Percentiles rank a stretch among this genome's conserved stretches.
Conservation (phyloP, 371 early-diverging fungal genomes). For the Haplosporangium sp. region DNA sequence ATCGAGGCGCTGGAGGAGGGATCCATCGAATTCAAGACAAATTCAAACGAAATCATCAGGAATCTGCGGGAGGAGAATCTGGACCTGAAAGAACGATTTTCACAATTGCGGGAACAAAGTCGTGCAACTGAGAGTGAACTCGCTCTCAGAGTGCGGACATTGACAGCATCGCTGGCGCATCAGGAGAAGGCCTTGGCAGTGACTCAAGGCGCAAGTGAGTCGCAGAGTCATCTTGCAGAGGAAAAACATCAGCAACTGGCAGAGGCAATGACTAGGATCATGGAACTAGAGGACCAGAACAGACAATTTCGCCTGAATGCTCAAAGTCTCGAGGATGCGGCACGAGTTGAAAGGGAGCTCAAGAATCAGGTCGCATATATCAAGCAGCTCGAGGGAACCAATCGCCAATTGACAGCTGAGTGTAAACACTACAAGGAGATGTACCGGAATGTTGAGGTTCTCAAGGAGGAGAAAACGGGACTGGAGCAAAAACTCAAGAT, state of each 20-base stretch:
- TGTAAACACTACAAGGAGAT: slow-evolving; percentile 55
- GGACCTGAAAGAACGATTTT: slow-evolving; percentile 31
- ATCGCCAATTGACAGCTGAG: slow-evolving; percentile 41
- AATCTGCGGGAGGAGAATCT: slow-evolving; percentile 41
- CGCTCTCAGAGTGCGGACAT: slow-evolving; percentile 22
- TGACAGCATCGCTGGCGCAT: slow-evolving; percentile 30
- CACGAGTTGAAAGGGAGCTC: slow-evolving; percentile 37
- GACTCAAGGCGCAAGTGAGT: slow-evolving; percentile 30
- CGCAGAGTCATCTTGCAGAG: slow-evolving; percentile 31
- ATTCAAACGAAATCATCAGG: slow-evolving; percentile 39
- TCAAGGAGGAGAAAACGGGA: slow-evolving; percentile 50
- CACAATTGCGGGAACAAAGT: slow-evolving; percentile 32
- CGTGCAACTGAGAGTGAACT: slow-evolving; percentile 45
- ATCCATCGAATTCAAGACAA: slow-evolving; percentile 29
- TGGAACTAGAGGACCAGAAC: slow-evolving; percentile 47
- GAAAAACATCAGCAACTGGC: slow-evolving; percentile 44
- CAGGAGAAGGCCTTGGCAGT: slow-evolving; percentile 30
- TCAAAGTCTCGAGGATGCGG: slow-evolving; percentile 35
- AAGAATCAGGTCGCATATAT: slow-evolving; percentile 49
- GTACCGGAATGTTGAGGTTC: slow-evolving; percentile 53
- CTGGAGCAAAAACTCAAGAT: slow-evolving; percentile 44
- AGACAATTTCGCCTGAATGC: slow-evolving; percentile 32
- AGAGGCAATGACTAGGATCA: slow-evolving; percentile 27
- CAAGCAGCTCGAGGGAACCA: slow-evolving; percentile 54
- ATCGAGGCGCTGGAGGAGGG: slow-evolving; percentile 31